Conservation (phyloP, 768 basidiomycete genomes). For the Amanita jacksonii region DNA sequence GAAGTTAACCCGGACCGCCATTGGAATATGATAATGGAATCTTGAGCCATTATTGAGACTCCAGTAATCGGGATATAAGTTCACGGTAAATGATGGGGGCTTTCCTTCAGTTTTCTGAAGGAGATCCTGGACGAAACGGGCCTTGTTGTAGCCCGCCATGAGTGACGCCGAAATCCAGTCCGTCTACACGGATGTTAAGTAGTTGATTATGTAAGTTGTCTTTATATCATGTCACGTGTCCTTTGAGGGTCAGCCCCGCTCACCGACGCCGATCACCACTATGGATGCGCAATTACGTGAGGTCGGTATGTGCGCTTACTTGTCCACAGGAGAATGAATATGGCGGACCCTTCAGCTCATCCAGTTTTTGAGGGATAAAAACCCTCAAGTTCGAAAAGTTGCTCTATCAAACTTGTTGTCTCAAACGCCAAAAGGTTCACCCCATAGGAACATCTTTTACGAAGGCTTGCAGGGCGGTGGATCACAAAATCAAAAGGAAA, state of each 20-base stretch:
- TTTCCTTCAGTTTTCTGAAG: conserved; percentile 44
- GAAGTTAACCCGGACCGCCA: conserved; percentile 38
- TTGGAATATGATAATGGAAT: conserved; percentile 72
- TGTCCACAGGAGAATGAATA: neutral
- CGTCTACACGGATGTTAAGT: conserved; percentile 12
- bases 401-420: conserved; percentile 78
- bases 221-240: conserved; percentile 22
- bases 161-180: conserved; percentile 11
- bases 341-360: conserved; percentile 43
- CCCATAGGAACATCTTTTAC: conserved; percentile 70
- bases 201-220: neutral
- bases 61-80: conserved; percentile 76
- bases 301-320: conserved; percentile 21
- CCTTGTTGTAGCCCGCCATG: conserved; percentile 71
- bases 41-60: conserved; percentile 72
- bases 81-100: conserved; percentile 70
- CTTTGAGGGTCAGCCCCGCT: conserved; percentile 6
- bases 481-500: conserved; percentile 50
- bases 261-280: neutral
- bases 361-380: conserved; percentile 76
- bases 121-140: conserved; percentile 53
- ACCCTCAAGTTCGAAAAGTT: conserved; percentile 80
- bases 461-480: conserved; percentile 47
- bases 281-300: conserved; percentile 41
- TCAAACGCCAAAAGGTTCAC: conserved; percentile 65